These are phyloP conservation scores for Saccharomycopsis sp. DNA, from an alignment of 805 yeast genomes.

Conservation along the genomic window DNA sequence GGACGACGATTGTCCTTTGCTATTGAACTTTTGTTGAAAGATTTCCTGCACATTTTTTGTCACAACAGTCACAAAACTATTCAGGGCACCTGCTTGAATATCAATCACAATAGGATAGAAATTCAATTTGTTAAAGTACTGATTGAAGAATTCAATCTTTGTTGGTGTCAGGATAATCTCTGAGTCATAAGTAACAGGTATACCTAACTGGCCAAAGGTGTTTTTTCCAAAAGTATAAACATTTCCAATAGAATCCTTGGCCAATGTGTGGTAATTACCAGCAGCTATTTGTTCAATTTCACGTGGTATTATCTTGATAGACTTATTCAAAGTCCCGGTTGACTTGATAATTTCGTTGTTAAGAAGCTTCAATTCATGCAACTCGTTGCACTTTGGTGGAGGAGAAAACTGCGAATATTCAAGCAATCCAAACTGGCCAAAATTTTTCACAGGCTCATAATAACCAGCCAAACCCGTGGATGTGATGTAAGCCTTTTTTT, in stretches of 20 bases:
- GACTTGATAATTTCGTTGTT: slow-evolving; percentile 35
- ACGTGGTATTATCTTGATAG: slow-evolving; percentile 29
- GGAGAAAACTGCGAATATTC: slow-evolving; percentile 50
- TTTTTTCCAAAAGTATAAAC: slow-evolving; percentile 88
- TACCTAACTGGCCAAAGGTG: slow-evolving; percentile 77
- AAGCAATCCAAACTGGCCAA: slow-evolving; percentile 86
- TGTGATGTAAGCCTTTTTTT: slow-evolving; percentile 56
- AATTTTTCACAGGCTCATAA: slow-evolving; percentile 35
- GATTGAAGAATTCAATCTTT: slow-evolving; percentile 36
- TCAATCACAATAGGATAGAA: slow-evolving; percentile 42
- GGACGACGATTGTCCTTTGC: slow-evolving; percentile 22
- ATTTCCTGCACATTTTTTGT: slow-evolving; percentile 28
- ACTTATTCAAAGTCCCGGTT: background rate
- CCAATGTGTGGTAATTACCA: slow-evolving; percentile 70
- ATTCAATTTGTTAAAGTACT: slow-evolving; percentile 33
- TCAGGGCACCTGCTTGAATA: slow-evolving; percentile 65
- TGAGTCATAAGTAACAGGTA: slow-evolving; percentile 55
- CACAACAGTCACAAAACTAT: slow-evolving; percentile 46
- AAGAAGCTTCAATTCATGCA: slow-evolving; percentile 52
- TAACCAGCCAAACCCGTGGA: slow-evolving; percentile 43
- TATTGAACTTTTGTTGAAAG: slow-evolving; percentile 25
- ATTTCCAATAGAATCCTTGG: slow-evolving; percentile 56
- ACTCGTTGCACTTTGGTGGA: slow-evolving; percentile 41
- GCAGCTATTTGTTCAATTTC: slow-evolving; percentile 54
- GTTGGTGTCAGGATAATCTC: slow-evolving; percentile 70